Evolutionary conservation across 176 grass and related monocot genomes (phyloP).

Genomic region (Bonia amplexicaulis): DNA sequence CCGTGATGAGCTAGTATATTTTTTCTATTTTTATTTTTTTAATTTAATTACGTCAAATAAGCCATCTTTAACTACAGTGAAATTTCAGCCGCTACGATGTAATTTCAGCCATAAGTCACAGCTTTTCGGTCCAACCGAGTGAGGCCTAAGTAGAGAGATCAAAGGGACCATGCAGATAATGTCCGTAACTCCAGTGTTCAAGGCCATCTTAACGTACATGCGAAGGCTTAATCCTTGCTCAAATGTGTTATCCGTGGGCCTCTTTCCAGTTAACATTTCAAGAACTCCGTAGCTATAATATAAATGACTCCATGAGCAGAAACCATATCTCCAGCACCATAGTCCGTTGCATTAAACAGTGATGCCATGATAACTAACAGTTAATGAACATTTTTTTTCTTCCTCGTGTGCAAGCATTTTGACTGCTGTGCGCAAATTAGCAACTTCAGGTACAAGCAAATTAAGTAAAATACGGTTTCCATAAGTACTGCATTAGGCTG

Average conservation of each 20-base stretch:
- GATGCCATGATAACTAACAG: not conserved
- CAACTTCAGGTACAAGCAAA: not conserved
- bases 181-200: not conserved
- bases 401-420: not conserved
- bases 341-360: slow-evolving; percentile 14
- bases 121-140: too few species aligned
- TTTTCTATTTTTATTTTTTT: too few species aligned
- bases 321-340: slow-evolving; percentile 24
- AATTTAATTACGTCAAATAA: too few species aligned
- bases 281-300: too few species aligned
- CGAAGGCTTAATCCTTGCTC: not conserved
- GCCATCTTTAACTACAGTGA: too few species aligned
- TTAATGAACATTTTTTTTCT: not conserved
- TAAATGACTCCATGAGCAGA: slow-evolving; percentile 22
- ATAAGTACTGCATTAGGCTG: not conserved
- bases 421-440: not conserved
- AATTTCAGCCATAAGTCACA: too few species aligned
- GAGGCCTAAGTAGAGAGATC: too few species aligned
- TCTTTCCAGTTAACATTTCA: too few species aligned
- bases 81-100: too few species aligned
- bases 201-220: not conserved
- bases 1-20: too few species aligned
- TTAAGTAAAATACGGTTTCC: not conserved
- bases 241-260: slow-evolving; percentile 26
- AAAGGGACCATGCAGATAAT: not conserved